Base-by-base conservation (phyloP, 495 filamentous ascomycete genomes). In the Hypoxylon lenormandii region DNA sequence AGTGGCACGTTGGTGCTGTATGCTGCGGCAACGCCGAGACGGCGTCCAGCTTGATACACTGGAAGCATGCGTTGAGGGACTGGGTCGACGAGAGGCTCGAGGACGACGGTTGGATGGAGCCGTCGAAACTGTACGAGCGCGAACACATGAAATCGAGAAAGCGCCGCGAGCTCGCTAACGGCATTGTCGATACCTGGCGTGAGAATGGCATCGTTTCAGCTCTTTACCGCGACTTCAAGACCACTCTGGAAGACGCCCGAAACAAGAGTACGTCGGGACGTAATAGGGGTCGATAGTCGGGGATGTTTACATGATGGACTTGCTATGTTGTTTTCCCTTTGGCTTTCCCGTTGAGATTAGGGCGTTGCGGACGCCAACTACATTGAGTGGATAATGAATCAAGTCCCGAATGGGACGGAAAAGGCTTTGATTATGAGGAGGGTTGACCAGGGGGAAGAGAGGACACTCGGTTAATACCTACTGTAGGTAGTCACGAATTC, bases 1-100 rank as follows among this genome's bases (percentile, higher is more conserved):
- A 64, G 18, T 83, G 79, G 78, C 36, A 40, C 12, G 68, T 83
- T 5, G 81, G 81, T 23, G 52, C 54, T 13, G 72, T 77, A 3
- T 95, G 92, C 82, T 86, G 83, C 62, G 76, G 71, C 47, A 93
- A 92, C 72, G 90, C 92, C 5, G 78, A 83, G 56, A 87, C 87
- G 13, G 89, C 89, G 0, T 92, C 94, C 69, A 83, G 81, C 0
- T 80, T 94, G 1, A 82, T 83, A 0, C 92, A 95, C 75, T 95
- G 92, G 92, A 89, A 90, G 42, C 85, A 85, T 69, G 85, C 87
- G 28, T 86, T 94, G 42, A 89, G 91, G 63, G 82, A 90, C 63
- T 90, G 82, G 83, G 88, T 93, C 3, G 80, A 90, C 12, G 80
- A 86, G 13, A 85, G 85, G 53, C 84, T 95, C 4, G 72, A 78